Percentiles rank a stretch among this genome's conserved stretches.
phyloP scores from a whole-genome alignment of 1,139 yeast species.

The Arxiozyma heterogenica region DNA sequence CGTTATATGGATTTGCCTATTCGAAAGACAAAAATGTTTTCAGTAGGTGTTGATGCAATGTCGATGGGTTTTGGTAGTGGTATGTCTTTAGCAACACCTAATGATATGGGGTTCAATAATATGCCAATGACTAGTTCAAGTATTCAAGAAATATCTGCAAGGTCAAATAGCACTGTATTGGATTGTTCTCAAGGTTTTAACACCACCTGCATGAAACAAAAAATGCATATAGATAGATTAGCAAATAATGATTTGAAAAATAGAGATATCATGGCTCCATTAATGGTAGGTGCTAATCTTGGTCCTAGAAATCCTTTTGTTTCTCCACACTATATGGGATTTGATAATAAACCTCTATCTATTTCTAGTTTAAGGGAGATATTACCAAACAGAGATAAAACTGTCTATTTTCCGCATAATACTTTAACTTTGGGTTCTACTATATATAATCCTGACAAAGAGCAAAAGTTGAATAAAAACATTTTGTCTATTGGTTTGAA shows the following conservation, averaged over 20 bases:
- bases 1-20: background rate
- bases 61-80: background rate
- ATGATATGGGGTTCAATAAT: conserved; percentile 1
- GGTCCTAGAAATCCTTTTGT: background rate
- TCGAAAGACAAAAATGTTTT: no score
- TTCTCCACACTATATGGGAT: conserved; percentile 1
- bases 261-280: background rate
- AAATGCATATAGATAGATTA: no score
- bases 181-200: background rate
- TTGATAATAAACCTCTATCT: background rate
- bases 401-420: background rate
- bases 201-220: background rate
- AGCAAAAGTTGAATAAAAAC: background rate
- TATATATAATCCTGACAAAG: background rate
- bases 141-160: conserved; percentile 1
- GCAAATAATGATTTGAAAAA: background rate
- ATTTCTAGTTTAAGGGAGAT: conserved; percentile 5
- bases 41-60: background rate
- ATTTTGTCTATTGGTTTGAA: background rate
- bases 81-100: background rate
- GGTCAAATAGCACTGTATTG: background rate
- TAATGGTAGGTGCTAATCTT: background rate
- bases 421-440: background rate
- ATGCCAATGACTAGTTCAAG: conserved; percentile 2
- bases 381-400: background rate